phyloP scores from a whole-genome alignment of 768 basidiomycete species.

The Tricholoma flavovirens region DNA sequence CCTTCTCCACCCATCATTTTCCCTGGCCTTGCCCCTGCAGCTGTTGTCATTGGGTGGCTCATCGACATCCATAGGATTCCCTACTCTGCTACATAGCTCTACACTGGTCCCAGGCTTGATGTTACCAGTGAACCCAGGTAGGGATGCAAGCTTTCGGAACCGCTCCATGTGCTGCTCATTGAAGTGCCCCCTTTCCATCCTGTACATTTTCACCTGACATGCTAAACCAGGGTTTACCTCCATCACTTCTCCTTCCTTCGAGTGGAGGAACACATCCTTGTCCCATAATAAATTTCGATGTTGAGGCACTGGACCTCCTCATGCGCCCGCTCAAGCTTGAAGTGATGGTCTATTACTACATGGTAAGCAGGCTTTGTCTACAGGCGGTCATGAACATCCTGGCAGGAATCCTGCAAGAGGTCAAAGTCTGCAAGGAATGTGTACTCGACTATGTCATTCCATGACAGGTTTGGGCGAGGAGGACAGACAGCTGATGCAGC shows the following conservation, averaged over 20 bases:
- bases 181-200: not conserved
- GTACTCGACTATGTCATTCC: slow-evolving; percentile 23
- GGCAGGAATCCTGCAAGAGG: slow-evolving; percentile 12
- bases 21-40: not conserved
- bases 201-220: not conserved
- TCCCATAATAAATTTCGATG: slow-evolving; percentile 17
- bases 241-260: not conserved
- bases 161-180: not conserved
- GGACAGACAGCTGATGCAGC: slow-evolving; percentile 13
- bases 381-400: slow-evolving; percentile 9
- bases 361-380: slow-evolving; percentile 18
- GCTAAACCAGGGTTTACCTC: not conserved
- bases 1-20: not conserved
- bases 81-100: not conserved
- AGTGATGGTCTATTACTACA: slow-evolving; percentile 13
- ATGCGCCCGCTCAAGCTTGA: slow-evolving; percentile 15
- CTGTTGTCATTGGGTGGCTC: not conserved
- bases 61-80: not conserved
- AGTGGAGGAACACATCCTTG: not conserved
- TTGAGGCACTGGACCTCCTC: slow-evolving; percentile 22
- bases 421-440: slow-evolving; percentile 21
- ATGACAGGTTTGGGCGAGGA: slow-evolving; percentile 13
- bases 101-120: not conserved
- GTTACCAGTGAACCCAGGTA: not conserved
- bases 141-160: not conserved